A percentile compares a stretch with the other conserved stretches of the same genome.
These are phyloP conservation scores for Suhomyces yuchorum DNA, from an alignment of 1,139 yeast genomes.

Conservation along the genomic window DNA sequence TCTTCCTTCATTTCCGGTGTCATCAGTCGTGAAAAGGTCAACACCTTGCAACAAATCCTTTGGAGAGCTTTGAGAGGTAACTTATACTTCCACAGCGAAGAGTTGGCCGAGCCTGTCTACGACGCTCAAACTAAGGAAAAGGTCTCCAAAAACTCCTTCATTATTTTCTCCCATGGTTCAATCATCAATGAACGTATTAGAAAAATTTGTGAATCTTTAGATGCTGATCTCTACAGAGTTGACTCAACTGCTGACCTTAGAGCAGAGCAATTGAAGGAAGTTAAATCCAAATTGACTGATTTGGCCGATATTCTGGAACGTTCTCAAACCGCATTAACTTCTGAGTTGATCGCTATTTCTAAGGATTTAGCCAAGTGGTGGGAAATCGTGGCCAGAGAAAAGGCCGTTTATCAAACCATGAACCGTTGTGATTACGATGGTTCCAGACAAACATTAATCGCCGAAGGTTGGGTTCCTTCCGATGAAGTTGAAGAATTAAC, in stretches of 20 bases:
- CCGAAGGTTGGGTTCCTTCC: conserved; percentile 82
- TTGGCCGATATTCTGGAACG: conserved; percentile 57
- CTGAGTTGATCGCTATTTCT: conserved; percentile 74
- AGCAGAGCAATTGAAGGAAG: conserved; percentile 54
- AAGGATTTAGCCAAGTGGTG: conserved; percentile 72
- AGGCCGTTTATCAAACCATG: conserved; percentile 66
- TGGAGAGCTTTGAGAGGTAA: conserved; percentile 96
- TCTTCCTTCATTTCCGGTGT: conserved; percentile 76
- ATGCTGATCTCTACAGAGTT: conserved; percentile 45
- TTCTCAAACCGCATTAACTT: conserved; percentile 59
- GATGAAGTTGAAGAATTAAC: conserved; percentile 50
- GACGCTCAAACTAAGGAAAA: conserved; percentile 37
- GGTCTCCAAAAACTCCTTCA: conserved; percentile 44
- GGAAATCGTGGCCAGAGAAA: conserved; percentile 68
- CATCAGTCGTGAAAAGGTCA: conserved; percentile 69
- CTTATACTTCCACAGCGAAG: conserved; percentile 70
- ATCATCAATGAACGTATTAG: conserved; percentile 43
- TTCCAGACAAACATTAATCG: conserved; percentile 63
- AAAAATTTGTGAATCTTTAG: conserved; percentile 50
- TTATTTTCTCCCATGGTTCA: conserved; percentile 49
- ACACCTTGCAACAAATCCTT: conserved; percentile 77
- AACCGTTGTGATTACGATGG: conserved; percentile 68
- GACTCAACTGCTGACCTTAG: conserved; percentile 34
- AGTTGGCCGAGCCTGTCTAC: conserved; percentile 58
- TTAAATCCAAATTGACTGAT: conserved; percentile 58